Conservation (phyloP, 768 basidiomycete genomes). For the Strobilomyces echinocephalus region DNA sequence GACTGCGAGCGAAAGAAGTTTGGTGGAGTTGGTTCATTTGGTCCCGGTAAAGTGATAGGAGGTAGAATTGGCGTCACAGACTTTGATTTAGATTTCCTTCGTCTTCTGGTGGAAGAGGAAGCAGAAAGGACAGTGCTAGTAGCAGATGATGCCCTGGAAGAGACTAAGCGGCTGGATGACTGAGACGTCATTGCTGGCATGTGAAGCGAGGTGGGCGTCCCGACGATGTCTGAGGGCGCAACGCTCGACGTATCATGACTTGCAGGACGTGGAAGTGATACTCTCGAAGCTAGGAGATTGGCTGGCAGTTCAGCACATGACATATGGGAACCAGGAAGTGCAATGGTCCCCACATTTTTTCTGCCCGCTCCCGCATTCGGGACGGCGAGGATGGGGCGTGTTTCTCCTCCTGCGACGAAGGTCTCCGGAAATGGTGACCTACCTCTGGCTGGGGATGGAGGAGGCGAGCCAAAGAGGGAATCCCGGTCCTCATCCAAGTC, state of each 20-base stretch:
- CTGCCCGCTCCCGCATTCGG: conserved; percentile 17
- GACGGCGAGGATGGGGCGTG: conserved; percentile 20
- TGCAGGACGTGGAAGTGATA: conserved; percentile 21
- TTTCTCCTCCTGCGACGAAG: conserved; percentile 16
- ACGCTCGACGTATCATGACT: conserved; percentile 32
- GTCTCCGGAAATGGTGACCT: conserved; percentile 63
- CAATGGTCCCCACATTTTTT: conserved; percentile 91
- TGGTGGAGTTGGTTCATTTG: conserved; percentile 54
- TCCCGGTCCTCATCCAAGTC: conserved; percentile 42
- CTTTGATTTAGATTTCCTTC: conserved; percentile 33
- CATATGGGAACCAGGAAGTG: conserved; percentile 92
- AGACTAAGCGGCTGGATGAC: conserved; percentile 9
- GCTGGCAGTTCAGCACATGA: conserved; percentile 80
- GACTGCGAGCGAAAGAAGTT: conserved; percentile 73
- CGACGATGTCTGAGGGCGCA: conserved; percentile 30
- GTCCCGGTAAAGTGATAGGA: conserved; percentile 59
- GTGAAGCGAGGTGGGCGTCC: background rate
- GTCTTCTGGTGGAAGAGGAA: conserved; percentile 28
- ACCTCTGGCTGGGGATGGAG: conserved; percentile 68
- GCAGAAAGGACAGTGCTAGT: background rate
- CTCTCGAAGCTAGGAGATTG: conserved; percentile 69
- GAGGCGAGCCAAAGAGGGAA: conserved; percentile 79
- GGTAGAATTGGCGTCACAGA: conserved; percentile 47
- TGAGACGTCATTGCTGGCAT: conserved; percentile 6
- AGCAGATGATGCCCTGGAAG: conserved; percentile 11